Base-by-base conservation (phyloP, 805 yeast genomes). In the Wickerhamomyces subpelliculosus region DNA sequence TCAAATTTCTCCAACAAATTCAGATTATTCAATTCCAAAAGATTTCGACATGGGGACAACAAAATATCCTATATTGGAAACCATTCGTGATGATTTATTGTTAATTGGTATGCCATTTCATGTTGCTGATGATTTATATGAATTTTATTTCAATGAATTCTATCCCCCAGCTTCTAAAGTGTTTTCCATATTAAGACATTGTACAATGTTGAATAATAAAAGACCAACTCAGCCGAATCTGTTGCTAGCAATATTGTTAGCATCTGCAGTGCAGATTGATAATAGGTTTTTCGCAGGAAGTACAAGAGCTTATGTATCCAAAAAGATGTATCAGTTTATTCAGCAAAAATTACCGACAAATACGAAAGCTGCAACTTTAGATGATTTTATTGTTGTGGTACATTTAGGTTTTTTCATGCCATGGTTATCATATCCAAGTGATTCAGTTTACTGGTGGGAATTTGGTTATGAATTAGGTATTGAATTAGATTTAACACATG, bases 341-440 rank as follows among this genome's bases (percentile, higher is more conserved):
- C 50, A 48, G 39, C 42, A 45, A 4, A 13, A 37, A 7, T 24
- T 53, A 5, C 47, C 48, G 1, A 24, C 11, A 7, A 36, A 39
- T 14, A 40, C 31, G 3, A 27, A 32, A 14, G 14, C 20, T 3
- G 43, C 44, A 16, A 33, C 43, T 1, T 44, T 51, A 11, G 58
- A 53, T 33, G 58, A 53, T 32, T 40, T 46, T 12, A 28, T 53
- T 2, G 42, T 47, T 8, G 29, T 40, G 1, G 34, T 47, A 4
- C 58, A 53, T 38, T 34, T 53, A 13, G 46, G 47, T 4, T 53
- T 45, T 29, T 37, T 46, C 23, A 53, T 50, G 47, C 55, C 55
- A 5, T 53, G 55, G 55, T 24, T 51, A 26, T 39, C 52, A 0
- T 50, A 46, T 31, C 45, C 54, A 8, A 44, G 38, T 39, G 56